Percentiles rank a stretch among this genome's conserved stretches.
These are phyloP conservation scores for Brassica balearica DNA, from an alignment of 441 rosid species.

Conservation along the genomic window DNA sequence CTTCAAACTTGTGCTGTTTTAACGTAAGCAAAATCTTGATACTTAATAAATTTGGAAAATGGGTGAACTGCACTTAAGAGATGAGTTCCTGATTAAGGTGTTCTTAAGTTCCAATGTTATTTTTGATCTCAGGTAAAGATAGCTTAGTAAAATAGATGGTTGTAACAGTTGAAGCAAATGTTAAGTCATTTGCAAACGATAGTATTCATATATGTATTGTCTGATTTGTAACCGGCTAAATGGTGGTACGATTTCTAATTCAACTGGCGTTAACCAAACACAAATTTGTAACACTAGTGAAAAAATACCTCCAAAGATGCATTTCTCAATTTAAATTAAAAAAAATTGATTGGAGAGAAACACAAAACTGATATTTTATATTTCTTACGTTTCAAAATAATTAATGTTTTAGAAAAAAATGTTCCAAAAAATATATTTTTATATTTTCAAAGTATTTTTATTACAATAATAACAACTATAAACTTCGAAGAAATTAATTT, in stretches of 20 bases:
- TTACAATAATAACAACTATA: too few relatives aligned
- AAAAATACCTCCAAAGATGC: not conserved
- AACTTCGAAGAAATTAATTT: too few relatives aligned
- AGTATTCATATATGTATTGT: not conserved
- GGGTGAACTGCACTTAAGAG: not conserved
- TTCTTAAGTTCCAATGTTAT: not conserved
- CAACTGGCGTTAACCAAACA: not conserved
- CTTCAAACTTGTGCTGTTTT: not conserved
- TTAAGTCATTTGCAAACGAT: not conserved
- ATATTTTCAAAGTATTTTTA: too few relatives aligned
- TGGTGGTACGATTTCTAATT: not conserved
- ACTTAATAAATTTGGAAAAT: not conserved
- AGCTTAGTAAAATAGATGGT: not conserved
- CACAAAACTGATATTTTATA: not conserved
- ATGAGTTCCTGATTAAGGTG: not conserved
- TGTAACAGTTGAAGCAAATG: conserved; percentile 1
- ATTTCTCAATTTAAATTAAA: not conserved
- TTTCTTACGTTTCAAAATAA: too few relatives aligned
- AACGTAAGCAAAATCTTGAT: not conserved
- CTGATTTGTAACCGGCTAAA: not conserved
- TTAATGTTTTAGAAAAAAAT: too few relatives aligned
- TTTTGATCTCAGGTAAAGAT: not conserved
- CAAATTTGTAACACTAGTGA: not conserved
- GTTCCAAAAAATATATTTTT: too few relatives aligned
- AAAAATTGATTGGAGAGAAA: not conserved